Evolutionary conservation across 495 filamentous ascomycete species (phyloP).

Genomic region (Glonium stellatum): DNA sequence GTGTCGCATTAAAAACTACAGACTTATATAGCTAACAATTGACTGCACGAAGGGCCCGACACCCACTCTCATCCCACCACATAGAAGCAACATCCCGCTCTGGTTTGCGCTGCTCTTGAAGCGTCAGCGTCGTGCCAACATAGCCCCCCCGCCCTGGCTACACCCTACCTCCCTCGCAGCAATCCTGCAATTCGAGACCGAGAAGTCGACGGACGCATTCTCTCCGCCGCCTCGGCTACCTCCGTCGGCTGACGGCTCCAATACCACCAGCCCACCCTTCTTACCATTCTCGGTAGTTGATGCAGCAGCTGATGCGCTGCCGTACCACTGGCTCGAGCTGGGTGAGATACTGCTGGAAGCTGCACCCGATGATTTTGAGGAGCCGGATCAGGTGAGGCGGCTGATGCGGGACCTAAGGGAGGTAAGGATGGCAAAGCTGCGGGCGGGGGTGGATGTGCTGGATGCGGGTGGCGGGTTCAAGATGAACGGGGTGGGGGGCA

Average conservation of each 20-base stretch:
- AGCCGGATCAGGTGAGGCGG: constrained; percentile 64
- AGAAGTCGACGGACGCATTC: constrained; percentile 57
- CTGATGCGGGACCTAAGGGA: constrained; percentile 78
- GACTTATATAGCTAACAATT: constrained; percentile 11
- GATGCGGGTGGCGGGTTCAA: constrained; percentile 67
- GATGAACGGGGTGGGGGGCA: constrained; percentile 76
- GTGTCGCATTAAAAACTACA: not conserved
- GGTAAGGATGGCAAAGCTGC: constrained; percentile 81
- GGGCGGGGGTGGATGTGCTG: constrained; percentile 61
- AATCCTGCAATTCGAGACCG: constrained; percentile 75
- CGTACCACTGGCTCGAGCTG: constrained; percentile 91
- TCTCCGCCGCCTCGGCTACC: constrained; percentile 64
- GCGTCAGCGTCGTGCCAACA: constrained; percentile 89
- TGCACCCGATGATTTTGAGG: constrained; percentile 76
- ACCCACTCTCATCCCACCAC: constrained; percentile 68
- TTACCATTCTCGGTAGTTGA: constrained; percentile 51
- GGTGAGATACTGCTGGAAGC: constrained; percentile 76
- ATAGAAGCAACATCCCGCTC: constrained; percentile 72
- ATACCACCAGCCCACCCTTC: constrained; percentile 50
- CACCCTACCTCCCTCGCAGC: constrained; percentile 60
- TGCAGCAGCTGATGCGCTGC: constrained; percentile 59
- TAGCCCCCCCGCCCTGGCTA: constrained; percentile 85
- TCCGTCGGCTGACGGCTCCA: constrained; percentile 36
- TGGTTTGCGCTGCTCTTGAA: constrained; percentile 98
- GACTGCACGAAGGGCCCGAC: constrained; percentile 58